A percentile compares a stretch with the other conserved stretches of the same genome.
Evolutionary conservation across 345 rosid species (phyloP).

Genomic region (Cardiospermum halicacabum): DNA sequence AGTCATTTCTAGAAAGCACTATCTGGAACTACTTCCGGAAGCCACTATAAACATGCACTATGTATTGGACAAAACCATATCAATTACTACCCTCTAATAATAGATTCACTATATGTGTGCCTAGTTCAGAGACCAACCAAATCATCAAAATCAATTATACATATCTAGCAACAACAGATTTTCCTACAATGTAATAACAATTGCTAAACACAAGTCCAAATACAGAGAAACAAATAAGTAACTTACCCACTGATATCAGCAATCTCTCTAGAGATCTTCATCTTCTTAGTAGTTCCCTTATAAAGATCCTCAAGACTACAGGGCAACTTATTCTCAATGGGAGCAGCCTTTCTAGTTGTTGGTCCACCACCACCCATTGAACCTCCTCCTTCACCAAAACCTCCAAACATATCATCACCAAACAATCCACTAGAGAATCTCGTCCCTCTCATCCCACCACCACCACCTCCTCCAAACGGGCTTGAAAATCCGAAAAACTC

Average conservation of each 20-base stretch:
- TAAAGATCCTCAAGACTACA: slow-evolving; percentile 62
- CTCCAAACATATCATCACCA: slow-evolving; percentile 52
- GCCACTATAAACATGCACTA: too few species aligned
- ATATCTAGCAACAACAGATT: background rate
- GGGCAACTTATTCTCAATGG: slow-evolving; percentile 46
- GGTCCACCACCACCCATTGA: slow-evolving; percentile 42
- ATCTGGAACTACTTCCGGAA: too few species aligned
- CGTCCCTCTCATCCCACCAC: slow-evolving; percentile 34
- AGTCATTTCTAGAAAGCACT: background rate
- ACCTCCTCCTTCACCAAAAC: slow-evolving; percentile 53
- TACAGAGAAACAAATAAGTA: background rate
- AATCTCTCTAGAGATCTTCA: slow-evolving; percentile 58
- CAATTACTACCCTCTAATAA: too few species aligned
- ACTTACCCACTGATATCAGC: slow-evolving; percentile 48
- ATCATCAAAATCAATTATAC: too few species aligned
- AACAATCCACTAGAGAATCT: slow-evolving; percentile 50
- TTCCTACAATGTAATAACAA: background rate
- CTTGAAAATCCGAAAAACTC: slow-evolving; percentile 67
- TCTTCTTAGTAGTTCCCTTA: slow-evolving; percentile 57
- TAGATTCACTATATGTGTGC: too few species aligned
- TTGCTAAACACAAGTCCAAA: background rate
- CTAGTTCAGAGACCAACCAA: too few species aligned
- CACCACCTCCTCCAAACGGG: slow-evolving; percentile 44
- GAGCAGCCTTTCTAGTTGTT: slow-evolving; percentile 42
- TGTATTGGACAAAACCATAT: too few species aligned